phyloP scores from a whole-genome alignment of 129 eudicot species.

The Artemisia annua region DNA sequence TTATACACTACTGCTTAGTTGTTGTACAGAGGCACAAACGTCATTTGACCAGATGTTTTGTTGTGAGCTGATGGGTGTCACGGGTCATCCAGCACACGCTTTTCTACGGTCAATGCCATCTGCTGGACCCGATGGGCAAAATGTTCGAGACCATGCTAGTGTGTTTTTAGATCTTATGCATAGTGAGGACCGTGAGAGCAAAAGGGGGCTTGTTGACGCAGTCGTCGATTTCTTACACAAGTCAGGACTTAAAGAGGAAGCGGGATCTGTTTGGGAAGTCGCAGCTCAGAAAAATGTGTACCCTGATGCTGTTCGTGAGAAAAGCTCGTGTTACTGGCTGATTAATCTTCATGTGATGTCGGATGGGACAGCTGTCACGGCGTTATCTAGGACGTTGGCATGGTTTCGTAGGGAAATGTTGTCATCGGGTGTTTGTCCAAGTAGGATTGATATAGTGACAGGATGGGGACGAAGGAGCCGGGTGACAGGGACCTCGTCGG shows the following conservation, averaged over 20 bases:
- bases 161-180: conserved; percentile 86
- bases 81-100: conserved; percentile 87
- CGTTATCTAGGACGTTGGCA: conserved; percentile 92
- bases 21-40: conserved; percentile 93
- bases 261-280: conserved; percentile 98
- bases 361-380: conserved; percentile 96
- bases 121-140: conserved; percentile 91
- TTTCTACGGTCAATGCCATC: conserved; percentile 87
- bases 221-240: conserved; percentile 93
- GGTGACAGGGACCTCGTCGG: conserved; percentile 87
- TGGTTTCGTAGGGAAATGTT: conserved; percentile 83
- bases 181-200: conserved; percentile 98
- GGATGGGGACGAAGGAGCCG: conserved; percentile 99
- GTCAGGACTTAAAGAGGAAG: conserved; percentile 94
- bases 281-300: conserved; percentile 94
- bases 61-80: conserved; percentile 76
- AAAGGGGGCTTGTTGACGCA: conserved; percentile 88
- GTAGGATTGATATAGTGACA: conserved; percentile 88
- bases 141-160: conserved; percentile 73
- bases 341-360: conserved; percentile 98
- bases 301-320: conserved; percentile 84
- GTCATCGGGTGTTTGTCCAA: conserved; percentile 62
- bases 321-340: conserved; percentile 89
- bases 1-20: conserved; percentile 84
- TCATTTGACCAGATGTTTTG: conserved; percentile 76